Evolutionary conservation across 2,329 filamentous ascomycete species (phyloP).

Genomic region (Aspergillus eucalypticola): DNA sequence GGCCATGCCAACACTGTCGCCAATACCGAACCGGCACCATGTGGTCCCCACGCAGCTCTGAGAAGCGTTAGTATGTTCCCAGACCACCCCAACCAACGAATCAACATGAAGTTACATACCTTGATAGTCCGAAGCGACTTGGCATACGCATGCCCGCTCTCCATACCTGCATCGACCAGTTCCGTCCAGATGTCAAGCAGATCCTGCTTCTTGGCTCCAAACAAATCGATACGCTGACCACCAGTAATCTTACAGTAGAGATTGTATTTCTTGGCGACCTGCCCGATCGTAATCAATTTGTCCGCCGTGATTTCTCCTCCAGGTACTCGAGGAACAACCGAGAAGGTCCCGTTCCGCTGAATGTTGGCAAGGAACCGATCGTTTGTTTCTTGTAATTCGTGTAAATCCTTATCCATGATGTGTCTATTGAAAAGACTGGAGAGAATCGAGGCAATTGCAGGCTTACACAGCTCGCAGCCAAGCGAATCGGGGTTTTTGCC

Average conservation of each 20-base stretch:
- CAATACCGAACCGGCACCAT: slow-evolving; percentile 87
- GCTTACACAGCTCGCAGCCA: slow-evolving; percentile 86
- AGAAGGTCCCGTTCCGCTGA: slow-evolving; percentile 87
- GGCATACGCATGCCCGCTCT: slow-evolving; percentile 87
- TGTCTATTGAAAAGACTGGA: slow-evolving; percentile 81
- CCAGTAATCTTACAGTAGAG: slow-evolving; percentile 93
- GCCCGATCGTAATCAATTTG: slow-evolving; percentile 78
- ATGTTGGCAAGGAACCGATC: slow-evolving; percentile 87
- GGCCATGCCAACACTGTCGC: slow-evolving; percentile 88
- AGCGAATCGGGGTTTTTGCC: slow-evolving; percentile 71
- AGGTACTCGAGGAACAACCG: slow-evolving; percentile 78
- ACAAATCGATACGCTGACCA: slow-evolving; percentile 89
- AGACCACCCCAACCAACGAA: neutral
- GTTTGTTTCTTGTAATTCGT: slow-evolving; percentile 86
- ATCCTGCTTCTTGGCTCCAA: slow-evolving; percentile 86
- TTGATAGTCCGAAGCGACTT: slow-evolving; percentile 89
- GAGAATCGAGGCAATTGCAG: slow-evolving; percentile 76
- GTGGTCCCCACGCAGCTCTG: slow-evolving; percentile 82
- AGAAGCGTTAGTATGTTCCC: slow-evolving; percentile 9
- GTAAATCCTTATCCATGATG: slow-evolving; percentile 68
- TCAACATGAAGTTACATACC: slow-evolving; percentile 18
- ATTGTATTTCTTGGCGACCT: slow-evolving; percentile 78
- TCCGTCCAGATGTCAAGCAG: slow-evolving; percentile 78
- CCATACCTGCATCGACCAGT: slow-evolving; percentile 81
- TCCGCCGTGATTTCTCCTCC: slow-evolving; percentile 87